Evolutionary conservation across 1,284 basidiomycete genomes (phyloP).

Genomic region (Irpex sp.): DNA sequence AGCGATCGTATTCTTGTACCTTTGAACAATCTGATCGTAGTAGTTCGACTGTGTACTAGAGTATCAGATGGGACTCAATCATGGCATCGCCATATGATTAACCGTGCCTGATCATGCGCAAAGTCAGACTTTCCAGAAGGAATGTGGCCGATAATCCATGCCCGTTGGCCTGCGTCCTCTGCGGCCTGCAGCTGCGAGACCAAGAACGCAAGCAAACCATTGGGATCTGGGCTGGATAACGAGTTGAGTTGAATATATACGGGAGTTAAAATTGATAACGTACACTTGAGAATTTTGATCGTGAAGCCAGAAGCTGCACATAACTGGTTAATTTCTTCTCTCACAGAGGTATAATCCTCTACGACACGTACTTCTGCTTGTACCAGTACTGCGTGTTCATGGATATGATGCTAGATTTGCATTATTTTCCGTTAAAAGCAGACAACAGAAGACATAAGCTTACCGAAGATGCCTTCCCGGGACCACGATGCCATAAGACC

Average conservation of each 20-base stretch:
- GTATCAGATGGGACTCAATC: too few relatives aligned
- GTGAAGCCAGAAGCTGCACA: constrained; percentile 47
- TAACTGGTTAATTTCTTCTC: too few relatives aligned
- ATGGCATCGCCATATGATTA: neutral
- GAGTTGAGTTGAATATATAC: constrained; percentile 5
- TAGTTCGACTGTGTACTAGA: constrained; percentile 41
- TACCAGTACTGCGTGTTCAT: constrained; percentile 60
- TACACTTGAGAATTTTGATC: constrained; percentile 43
- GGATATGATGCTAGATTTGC: constrained; percentile 41
- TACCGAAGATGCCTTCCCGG: constrained; percentile 43
- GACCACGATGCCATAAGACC: constrained; percentile 43
- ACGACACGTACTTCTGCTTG: constrained; percentile 38
- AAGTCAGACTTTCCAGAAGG: constrained; percentile 45
- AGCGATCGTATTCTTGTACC: constrained; percentile 55
- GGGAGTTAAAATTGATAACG: constrained; percentile 12
- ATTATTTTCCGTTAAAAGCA: neutral
- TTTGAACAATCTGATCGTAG: constrained; percentile 53
- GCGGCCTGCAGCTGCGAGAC: constrained; percentile 50
- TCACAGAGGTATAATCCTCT: too few relatives aligned
- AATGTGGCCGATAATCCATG: constrained; percentile 52
- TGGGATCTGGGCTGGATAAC: constrained; percentile 33
- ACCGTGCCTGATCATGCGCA: constrained; percentile 38
- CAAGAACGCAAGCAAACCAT: constrained; percentile 38
- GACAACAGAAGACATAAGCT: neutral
- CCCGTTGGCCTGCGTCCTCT: constrained; percentile 49